phyloP scores from a whole-genome alignment of 495 filamentous ascomycete genomes.

The Baudoinia panamericana region DNA sequence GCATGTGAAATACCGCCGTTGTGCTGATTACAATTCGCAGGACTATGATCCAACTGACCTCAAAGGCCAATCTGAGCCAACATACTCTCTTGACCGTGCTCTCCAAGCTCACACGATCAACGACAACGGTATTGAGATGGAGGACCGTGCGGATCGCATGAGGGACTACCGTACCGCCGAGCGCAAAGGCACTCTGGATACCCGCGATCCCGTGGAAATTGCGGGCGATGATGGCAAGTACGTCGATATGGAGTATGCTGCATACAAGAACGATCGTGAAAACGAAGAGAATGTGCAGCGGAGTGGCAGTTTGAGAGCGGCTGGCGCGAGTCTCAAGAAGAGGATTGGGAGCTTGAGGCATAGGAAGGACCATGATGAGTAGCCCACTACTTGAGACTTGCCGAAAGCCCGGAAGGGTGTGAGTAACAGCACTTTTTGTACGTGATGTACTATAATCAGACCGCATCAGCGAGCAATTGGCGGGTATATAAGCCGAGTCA shows the following conservation, averaged over 20 bases:
- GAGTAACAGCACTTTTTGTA: too few species aligned
- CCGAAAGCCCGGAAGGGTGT: too few species aligned
- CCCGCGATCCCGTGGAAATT: constrained; percentile 18
- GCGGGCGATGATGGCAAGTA: constrained; percentile 20
- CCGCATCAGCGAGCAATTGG: too few species aligned
- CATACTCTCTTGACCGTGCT: constrained; percentile 52
- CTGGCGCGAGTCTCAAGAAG: constrained; percentile 11
- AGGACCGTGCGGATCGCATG: constrained; percentile 21
- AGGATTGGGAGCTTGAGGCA: constrained; percentile 24
- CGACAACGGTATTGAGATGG: constrained; percentile 27
- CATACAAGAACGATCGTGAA: background rate
- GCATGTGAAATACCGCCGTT: background rate
- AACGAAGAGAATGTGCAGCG: background rate
- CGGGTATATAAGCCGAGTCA: too few species aligned
- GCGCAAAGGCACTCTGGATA: constrained; percentile 13
- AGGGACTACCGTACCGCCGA: constrained; percentile 17
- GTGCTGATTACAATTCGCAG: constrained; percentile 29
- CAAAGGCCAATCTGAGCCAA: constrained; percentile 71
- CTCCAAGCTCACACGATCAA: constrained; percentile 40
- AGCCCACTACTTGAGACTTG: too few species aligned
- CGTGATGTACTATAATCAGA: too few species aligned
- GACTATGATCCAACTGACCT: constrained; percentile 56
- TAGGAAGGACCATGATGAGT: constrained; percentile 17
- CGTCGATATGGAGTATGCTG: constrained; percentile 16
- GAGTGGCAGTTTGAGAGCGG: constrained; percentile 1